A percentile compares a stretch with the other conserved stretches of the same genome.
phyloP scores from a whole-genome alignment of 1,284 basidiomycete genomes.

The Neonothopanus nambi region DNA sequence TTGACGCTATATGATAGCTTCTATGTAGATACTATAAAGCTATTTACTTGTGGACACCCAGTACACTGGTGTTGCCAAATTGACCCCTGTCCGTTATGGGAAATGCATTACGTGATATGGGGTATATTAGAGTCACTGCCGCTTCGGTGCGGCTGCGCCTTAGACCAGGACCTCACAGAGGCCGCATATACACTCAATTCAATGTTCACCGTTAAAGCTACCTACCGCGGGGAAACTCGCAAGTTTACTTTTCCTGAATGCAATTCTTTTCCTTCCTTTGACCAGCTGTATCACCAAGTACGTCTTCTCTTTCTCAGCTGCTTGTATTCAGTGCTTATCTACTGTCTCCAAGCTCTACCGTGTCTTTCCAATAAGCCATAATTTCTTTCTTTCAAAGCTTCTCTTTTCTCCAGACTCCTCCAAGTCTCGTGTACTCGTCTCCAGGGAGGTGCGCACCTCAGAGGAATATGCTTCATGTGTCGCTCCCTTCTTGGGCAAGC shows the following conservation, averaged over 20 bases:
- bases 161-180: slow-evolving; percentile 2
- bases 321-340: slow-evolving; percentile 6
- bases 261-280: slow-evolving; percentile 44
- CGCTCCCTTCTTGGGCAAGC: slow-evolving; percentile 46
- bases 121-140: too few relatives aligned
- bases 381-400: slow-evolving; percentile 62
- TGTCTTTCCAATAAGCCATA: slow-evolving; percentile 61
- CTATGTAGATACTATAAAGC: too few relatives aligned
- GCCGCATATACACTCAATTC: neutral
- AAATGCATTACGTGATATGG: too few relatives aligned
- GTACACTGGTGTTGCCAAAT: too few relatives aligned
- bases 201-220: slow-evolving; percentile 54
- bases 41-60: too few relatives aligned
- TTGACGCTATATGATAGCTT: too few relatives aligned
- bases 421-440: slow-evolving; percentile 57
- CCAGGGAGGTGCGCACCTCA: slow-evolving; percentile 54
- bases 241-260: slow-evolving; percentile 42
- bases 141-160: neutral
- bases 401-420: slow-evolving; percentile 62
- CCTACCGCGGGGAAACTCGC: slow-evolving; percentile 47
- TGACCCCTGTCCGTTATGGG: too few relatives aligned
- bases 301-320: slow-evolving; percentile 18
- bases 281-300: slow-evolving; percentile 46
- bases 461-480: slow-evolving; percentile 58
- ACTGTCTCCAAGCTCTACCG: slow-evolving; percentile 54